Base-by-base conservation (phyloP, 495 filamentous ascomycete genomes). In the Penicillium pancosmium region DNA sequence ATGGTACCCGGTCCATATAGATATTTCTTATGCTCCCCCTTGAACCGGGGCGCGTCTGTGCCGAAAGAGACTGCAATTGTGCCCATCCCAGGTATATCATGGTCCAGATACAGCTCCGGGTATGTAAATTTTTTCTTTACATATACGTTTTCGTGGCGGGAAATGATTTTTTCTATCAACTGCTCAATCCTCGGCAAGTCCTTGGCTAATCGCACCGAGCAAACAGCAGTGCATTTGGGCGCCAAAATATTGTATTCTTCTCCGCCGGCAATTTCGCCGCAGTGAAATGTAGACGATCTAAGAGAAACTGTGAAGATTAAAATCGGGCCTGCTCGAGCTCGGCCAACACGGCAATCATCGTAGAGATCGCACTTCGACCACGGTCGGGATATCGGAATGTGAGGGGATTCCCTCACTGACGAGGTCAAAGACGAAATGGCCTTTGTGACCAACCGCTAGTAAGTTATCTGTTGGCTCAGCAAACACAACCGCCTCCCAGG, bases 1-100 rank as follows among this genome's bases (percentile, higher is more conserved):
- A 94, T 94, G 40, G 76, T 86, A 1, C 91, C 91, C 0, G 89
- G 89, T 3, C 90, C 91, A 68, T 90, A 93, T 35, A 93, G 76
- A 71, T 93, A 96, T 61, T 83, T 82, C 69, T 85, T 88, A 57
- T 92, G 87, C n/a, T 54, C 40, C 41, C 54, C 60, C 25, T 44
- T 44, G 0, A 70, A 55, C 18, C 59, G 54, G 2, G 89, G 87
- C 31, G 92, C 84, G 63, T 96, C 91, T 1, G 91, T 96, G 3
- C 91, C 91, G 67, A 93, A 96, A 53, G 91, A 90, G 4, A 90
- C 88, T 0, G 86, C 81, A 16, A 53, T 65, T 8, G 86, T 84
- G 0, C 80, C 86, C 56, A 94, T 92, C 0, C 89, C 91, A n/a
- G 86, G 79, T 4, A 95, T 81, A 64, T 93, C 90, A 64, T 80